Conservation (phyloP, 345 rosid genomes). For the Salix arbutifolia region DNA sequence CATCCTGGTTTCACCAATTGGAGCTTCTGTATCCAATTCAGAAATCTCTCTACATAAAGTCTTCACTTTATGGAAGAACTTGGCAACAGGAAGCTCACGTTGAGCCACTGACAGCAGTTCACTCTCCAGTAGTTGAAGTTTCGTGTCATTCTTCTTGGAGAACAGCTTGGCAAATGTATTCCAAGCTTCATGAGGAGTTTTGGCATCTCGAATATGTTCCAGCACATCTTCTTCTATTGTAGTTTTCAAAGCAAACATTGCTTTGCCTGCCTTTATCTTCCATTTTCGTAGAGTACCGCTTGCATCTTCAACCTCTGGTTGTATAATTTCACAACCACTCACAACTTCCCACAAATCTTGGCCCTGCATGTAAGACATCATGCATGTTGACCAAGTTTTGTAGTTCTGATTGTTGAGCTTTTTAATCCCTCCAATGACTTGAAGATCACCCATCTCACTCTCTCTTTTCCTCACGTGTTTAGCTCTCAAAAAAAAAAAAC, state of each 20-base stretch:
- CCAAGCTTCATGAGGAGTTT: neutral
- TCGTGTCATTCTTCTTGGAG: neutral
- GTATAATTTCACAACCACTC: neutral
- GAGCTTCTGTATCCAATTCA: neutral
- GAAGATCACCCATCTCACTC: neutral
- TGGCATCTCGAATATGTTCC: neutral
- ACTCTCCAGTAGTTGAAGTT: neutral
- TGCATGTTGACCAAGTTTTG: too few relatives aligned
- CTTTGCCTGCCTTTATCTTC: neutral
- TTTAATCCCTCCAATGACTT: neutral
- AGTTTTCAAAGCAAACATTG: neutral
- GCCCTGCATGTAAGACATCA: too few relatives aligned
- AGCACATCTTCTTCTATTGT: neutral
- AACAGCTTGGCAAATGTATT: neutral
- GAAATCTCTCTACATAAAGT: neutral
- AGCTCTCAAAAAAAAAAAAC: too few relatives aligned
- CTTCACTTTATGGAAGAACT: neutral
- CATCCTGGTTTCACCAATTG: slow-evolving; percentile 2
- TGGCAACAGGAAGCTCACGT: neutral
- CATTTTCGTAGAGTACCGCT: neutral
- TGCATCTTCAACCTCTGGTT: neutral
- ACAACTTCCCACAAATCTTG: neutral
- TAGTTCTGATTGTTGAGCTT: neutral
- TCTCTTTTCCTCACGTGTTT: too few relatives aligned
- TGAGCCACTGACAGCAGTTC: neutral